Evolutionary conservation across 2,329 filamentous ascomycete genomes (phyloP), one percentile per base, ranked within the genome.

Genomic region (Calonectria pseudoreteaudii): DNA sequence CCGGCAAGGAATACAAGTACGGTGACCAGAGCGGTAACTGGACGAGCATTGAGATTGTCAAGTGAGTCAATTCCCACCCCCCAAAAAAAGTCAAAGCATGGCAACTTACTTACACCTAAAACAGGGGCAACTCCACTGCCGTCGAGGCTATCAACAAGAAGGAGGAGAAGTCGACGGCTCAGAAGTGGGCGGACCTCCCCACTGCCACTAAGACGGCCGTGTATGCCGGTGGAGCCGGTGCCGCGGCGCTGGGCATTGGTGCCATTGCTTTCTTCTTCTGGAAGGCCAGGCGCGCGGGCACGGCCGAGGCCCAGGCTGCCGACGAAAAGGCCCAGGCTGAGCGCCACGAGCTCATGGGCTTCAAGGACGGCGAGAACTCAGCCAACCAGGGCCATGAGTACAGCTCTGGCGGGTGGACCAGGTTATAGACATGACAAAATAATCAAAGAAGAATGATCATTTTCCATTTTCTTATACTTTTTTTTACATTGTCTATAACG

Each of bases 1-100:
- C 87, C 65, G 91, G 91, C 71, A 91, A 91, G 78, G 90, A 91
- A 78, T 96, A 95, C 81, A 84, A 88, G 58, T 95, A 91, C 79
- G 87, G 87, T 31, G 93, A 94, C 80, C 85, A 86, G 49, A 86
- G 88, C 1, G 94, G 94, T 66, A 86, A 84, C 68, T 94, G 87
- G 86, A 79, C 92, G 79, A 93, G 92, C 85, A 94, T 94, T 82
- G 87, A 93, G 77, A 82, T 89, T 38, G 83, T 86, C 70, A 81
- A 82, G 89, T 91, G 86, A 86, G 89, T 86, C 10, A 20, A 20
- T 11, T n/a, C 5, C 23, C 10, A 4, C 31, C 31, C 13, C 5
- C 41, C 18, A 41, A 28, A 28, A 41, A 62, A 28, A 34, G 11
- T 1, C 3, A 30, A 38, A 38, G 6, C 34, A 36, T 23, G 6